Conservation (phyloP, 345 rosid species). For the Aurinia saxatilis region DNA sequence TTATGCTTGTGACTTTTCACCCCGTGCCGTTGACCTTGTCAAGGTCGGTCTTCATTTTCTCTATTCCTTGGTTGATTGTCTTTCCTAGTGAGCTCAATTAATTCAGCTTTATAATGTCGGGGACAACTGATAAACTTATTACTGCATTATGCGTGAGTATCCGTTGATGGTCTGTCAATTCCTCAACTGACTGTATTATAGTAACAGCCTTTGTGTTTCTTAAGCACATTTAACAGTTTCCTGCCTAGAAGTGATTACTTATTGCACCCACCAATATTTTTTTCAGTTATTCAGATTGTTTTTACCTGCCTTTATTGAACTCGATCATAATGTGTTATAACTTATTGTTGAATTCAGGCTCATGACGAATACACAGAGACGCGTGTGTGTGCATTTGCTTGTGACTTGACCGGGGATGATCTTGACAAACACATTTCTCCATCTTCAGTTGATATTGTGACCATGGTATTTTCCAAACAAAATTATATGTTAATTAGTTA, state of each 20-base stretch:
- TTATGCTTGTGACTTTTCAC: slow-evolving; percentile 90
- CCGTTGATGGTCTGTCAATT: neutral
- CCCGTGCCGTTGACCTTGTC: slow-evolving; percentile 76
- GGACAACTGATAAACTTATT: too few species aligned
- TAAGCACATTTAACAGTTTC: too few species aligned
- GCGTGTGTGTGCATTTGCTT: slow-evolving; percentile 52
- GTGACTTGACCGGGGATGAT: slow-evolving; percentile 76
- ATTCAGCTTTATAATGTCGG: too few species aligned
- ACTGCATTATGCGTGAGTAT: too few species aligned
- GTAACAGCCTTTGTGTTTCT: neutral
- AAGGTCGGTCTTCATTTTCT: slow-evolving; percentile 50
- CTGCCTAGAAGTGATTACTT: too few species aligned
- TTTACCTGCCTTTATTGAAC: neutral
- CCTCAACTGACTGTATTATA: neutral
- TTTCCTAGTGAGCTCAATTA: too few species aligned
- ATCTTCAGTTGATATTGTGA: slow-evolving; percentile 75
- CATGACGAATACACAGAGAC: slow-evolving; percentile 70
- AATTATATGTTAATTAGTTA: neutral
- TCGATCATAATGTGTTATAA: neutral
- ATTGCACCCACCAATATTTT: too few species aligned
- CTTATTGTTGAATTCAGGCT: slow-evolving; percentile 39
- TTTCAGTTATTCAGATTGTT: neutral
- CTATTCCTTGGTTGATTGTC: neutral
- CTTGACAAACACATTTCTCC: slow-evolving; percentile 65
- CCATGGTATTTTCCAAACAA: slow-evolving; percentile 57